Evolutionary conservation across 441 rosid genomes (phyloP).

Genomic region (Bocquillonia castaneifolia): DNA sequence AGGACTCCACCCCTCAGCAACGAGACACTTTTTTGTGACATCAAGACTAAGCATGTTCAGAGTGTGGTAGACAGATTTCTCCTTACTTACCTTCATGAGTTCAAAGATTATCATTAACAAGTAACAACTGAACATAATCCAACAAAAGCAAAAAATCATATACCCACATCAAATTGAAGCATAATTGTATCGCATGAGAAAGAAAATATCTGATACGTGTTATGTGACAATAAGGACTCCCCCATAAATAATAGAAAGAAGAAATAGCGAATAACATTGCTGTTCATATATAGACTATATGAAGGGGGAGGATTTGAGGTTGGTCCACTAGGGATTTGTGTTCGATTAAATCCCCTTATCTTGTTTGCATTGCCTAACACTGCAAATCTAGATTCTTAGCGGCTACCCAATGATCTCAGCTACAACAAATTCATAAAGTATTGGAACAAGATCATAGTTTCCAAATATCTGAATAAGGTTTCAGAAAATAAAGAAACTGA

Average conservation of each 20-base stretch:
- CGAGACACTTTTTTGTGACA: slow-evolving; percentile 77
- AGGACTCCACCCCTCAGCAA: slow-evolving; percentile 77
- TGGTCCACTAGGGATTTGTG: neutral
- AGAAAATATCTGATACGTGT: neutral
- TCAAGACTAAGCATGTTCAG: slow-evolving; percentile 75
- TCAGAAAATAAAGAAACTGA: neutral
- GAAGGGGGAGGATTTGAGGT: neutral
- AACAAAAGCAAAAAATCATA: slow-evolving; percentile 3
- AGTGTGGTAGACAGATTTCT: slow-evolving; percentile 67
- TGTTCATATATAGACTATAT: neutral
- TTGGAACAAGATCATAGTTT: neutral
- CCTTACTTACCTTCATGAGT: slow-evolving; percentile 59
- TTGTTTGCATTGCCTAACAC: no score
- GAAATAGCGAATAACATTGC: no score
- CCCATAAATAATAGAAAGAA: neutral
- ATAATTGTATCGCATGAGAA: neutral
- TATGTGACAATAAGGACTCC: neutral
- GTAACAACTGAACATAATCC: neutral
- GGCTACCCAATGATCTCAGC: no score
- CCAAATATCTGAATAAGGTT: neutral
- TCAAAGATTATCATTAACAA: slow-evolving; percentile 14
- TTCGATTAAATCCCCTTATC: no score
- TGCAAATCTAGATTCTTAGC: no score
- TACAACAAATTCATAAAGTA: neutral
- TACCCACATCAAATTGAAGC: neutral